Percentiles rank a stretch among this genome's conserved stretches.
These are phyloP conservation scores for Sporothrix inflata DNA, from an alignment of 2,329 filamentous ascomycete species.

Conservation along the genomic window DNA sequence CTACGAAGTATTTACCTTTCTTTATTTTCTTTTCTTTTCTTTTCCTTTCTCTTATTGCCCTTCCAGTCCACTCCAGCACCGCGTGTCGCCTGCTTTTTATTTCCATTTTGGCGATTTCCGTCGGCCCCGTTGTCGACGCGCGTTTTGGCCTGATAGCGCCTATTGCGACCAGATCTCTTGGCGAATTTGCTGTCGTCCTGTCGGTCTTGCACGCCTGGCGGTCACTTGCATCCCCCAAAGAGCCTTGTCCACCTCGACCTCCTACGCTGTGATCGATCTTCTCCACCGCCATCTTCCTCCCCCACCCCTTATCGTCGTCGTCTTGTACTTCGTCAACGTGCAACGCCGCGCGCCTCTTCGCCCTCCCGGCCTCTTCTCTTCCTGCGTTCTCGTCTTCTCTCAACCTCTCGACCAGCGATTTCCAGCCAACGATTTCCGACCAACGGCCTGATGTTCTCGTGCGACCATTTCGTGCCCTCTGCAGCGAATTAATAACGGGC, in stretches of 20 bases:
- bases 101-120: constrained; percentile 1
- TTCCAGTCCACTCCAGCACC: not conserved
- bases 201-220: not conserved
- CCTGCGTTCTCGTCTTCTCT: not conserved
- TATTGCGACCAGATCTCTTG: constrained; percentile 5
- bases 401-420: not conserved
- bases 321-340: not conserved
- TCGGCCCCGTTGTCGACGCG: constrained; percentile 10
- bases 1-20: not conserved
- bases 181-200: constrained; percentile 5
- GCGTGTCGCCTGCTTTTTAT: not conserved
- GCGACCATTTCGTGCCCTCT: constrained; percentile 1
- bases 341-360: not conserved
- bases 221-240: not conserved
- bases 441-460: constrained; percentile 19
- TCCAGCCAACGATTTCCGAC: constrained; percentile 2
- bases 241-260: not conserved
- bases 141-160: constrained; percentile 16
- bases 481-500: constrained; percentile 23
- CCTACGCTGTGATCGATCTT: not conserved
- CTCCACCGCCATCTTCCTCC: not conserved
- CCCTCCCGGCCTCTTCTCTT: not conserved
- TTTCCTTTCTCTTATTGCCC: not conserved
- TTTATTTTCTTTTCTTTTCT: not conserved
- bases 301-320: not conserved